These are phyloP conservation scores for Chrysophaeum taylorii DNA, from an alignment of 352 stramenopile genomes.

Conservation along the genomic window DNA sequence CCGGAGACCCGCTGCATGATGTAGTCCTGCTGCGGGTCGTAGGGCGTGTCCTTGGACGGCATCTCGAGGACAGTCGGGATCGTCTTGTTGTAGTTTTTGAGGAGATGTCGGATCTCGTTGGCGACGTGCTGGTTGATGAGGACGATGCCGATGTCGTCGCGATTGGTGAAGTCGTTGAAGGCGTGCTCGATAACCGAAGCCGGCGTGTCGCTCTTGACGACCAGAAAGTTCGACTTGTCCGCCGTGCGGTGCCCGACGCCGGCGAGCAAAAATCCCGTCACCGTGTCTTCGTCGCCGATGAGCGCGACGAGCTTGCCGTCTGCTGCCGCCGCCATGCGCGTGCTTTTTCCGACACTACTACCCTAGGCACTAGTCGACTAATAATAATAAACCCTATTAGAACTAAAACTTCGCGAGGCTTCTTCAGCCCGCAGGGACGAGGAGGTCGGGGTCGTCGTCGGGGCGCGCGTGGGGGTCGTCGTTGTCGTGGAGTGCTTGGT, in stretches of 20 bases:
- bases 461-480: too few species aligned
- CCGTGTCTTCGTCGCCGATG: constrained; percentile 70
- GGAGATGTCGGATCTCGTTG: constrained; percentile 91
- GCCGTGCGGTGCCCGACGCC: constrained; percentile 86
- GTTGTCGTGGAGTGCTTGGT: neutral
- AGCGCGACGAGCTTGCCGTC: too few species aligned
- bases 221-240: constrained; percentile 89
- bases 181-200: constrained; percentile 74
- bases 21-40: constrained; percentile 95
- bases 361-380: too few species aligned
- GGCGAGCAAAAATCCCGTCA: constrained; percentile 93
- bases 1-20: constrained; percentile 95
- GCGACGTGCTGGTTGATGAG: constrained; percentile 98
- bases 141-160: constrained; percentile 94
- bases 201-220: constrained; percentile 81
- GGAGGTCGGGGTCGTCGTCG: too few species aligned
- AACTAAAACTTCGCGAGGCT: too few species aligned
- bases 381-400: too few species aligned
- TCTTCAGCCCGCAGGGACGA: too few species aligned
- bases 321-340: too few species aligned
- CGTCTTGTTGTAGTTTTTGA: constrained; percentile 94
- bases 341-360: too few species aligned
- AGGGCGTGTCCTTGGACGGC: constrained; percentile 54
- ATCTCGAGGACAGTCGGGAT: constrained; percentile 71
- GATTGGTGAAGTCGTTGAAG: constrained; percentile 77